phyloP scores from a whole-genome alignment of 768 basidiomycete genomes.

The Candolleomyces aberdarensis region DNA sequence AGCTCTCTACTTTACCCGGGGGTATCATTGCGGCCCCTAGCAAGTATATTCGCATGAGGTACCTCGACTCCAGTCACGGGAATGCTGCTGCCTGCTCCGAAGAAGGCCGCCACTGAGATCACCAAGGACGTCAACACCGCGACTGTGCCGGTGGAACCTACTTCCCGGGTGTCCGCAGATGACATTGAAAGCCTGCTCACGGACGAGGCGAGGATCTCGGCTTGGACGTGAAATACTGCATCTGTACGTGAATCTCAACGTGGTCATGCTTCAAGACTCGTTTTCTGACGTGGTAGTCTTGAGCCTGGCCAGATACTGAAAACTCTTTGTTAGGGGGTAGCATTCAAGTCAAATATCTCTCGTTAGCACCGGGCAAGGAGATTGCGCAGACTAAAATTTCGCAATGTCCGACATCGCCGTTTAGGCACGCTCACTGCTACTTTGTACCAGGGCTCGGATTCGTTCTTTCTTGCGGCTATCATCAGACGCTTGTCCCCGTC shows the following conservation, averaged over 20 bases:
- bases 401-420: constrained; percentile 82
- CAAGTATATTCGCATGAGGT: constrained; percentile 49
- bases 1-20: constrained; percentile 73
- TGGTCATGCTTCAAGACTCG: constrained; percentile 4
- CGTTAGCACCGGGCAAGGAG: constrained; percentile 66
- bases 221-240: constrained; percentile 83
- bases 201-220: constrained; percentile 80
- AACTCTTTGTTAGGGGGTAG: constrained; percentile 87
- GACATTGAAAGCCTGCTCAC: constrained; percentile 83
- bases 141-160: constrained; percentile 67
- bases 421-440: constrained; percentile 75
- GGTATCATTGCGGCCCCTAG: constrained; percentile 84
- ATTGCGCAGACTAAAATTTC: constrained; percentile 89
- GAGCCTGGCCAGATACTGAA: constrained; percentile 58
- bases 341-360: constrained; percentile 79
- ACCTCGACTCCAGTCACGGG: constrained; percentile 51
- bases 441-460: constrained; percentile 77
- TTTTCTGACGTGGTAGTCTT: constrained; percentile 37
- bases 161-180: constrained; percentile 77
- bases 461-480: constrained; percentile 46
- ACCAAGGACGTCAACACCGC: constrained; percentile 59
- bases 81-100: no score
- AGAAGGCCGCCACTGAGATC: constrained; percentile 23
- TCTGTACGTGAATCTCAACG: constrained; percentile 48
- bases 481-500: constrained; percentile 47